These are phyloP conservation scores for Galerina marginata DNA, from an alignment of 768 basidiomycete species.

Conservation along the genomic window DNA sequence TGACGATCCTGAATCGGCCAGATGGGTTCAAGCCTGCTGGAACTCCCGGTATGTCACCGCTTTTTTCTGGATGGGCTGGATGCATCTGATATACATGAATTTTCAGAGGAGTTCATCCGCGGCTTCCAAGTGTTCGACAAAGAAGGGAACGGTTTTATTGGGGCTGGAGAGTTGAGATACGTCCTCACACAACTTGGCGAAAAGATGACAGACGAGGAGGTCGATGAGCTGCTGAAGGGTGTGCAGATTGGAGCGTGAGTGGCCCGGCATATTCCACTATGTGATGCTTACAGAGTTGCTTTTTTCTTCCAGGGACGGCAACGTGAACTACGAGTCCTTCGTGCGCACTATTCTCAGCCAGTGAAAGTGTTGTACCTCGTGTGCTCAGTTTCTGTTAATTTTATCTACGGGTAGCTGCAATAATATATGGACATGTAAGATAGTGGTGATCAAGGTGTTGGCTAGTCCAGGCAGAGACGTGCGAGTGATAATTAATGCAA, in stretches of 20 bases:
- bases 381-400: not conserved
- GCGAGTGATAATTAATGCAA: not conserved
- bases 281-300: not conserved
- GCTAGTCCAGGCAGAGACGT: not conserved
- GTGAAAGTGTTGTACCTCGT: conserved; percentile 37
- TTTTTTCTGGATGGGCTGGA: not conserved
- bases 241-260: conserved; percentile 89
- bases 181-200: conserved; percentile 96
- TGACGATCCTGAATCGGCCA: conserved; percentile 90
- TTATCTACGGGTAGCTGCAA: conserved; percentile 7
- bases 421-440: conserved; percentile 8
- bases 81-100: not conserved
- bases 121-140: conserved; percentile 99
- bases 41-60: conserved; percentile 72
- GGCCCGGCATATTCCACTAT: conserved; percentile 4
- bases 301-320: conserved; percentile 74
- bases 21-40: conserved; percentile 98
- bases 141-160: conserved; percentile 90
- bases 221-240: conserved; percentile 96
- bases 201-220: conserved; percentile 98
- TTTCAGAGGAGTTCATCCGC: conserved; percentile 94
- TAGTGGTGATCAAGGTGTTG: not conserved
- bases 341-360: conserved; percentile 93
- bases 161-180: conserved; percentile 90
- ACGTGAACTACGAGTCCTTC: conserved; percentile 97